Percentiles rank a stretch among this genome's conserved stretches.
These are phyloP conservation scores for Choricystis sp. DNA, from an alignment of 139 green algal genomes.

Conservation along the genomic window DNA sequence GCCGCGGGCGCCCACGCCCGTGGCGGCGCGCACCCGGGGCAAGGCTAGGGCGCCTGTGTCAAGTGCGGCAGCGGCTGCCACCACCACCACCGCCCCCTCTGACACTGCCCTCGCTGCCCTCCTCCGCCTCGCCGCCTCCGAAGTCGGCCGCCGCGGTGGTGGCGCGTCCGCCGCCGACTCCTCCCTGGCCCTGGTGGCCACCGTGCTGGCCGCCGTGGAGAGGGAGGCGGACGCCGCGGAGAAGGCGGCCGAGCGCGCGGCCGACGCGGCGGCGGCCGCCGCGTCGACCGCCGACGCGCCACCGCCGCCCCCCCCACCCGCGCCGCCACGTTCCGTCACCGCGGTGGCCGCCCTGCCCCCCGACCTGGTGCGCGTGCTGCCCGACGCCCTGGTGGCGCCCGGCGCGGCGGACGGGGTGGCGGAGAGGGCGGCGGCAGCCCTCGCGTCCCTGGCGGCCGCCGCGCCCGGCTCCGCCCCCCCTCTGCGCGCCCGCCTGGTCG, in stretches of 20 bases:
- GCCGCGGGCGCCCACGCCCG: too few relatives aligned
- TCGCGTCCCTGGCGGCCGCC: background rate
- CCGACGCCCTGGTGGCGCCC: conserved; percentile 9
- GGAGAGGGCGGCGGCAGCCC: background rate
- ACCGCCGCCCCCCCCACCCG: too few relatives aligned
- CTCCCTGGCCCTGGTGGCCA: background rate
- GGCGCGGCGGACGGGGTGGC: conserved; percentile 8
- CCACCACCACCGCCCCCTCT: too few relatives aligned
- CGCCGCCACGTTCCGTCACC: too few relatives aligned
- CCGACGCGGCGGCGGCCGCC: too few relatives aligned
- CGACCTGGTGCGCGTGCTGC: conserved; percentile 49
- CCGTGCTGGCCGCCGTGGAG: background rate
- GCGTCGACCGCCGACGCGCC: too few relatives aligned
- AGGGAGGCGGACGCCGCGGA: background rate
- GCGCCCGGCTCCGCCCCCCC: conserved; percentile 1
- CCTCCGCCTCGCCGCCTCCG: background rate
- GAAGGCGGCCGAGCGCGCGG: too few relatives aligned
- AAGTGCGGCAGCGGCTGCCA: too few relatives aligned
- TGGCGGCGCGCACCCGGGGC: too few relatives aligned
- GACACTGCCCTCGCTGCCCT: background rate
- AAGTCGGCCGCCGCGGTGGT: background rate
- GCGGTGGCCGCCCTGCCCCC: conserved; percentile 13
- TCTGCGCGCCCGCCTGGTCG: background rate
- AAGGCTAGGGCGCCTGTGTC: too few relatives aligned
- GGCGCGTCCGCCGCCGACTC: background rate